A percentile compares a stretch with the other conserved stretches of the same genome.
Evolutionary conservation across 371 early-diverging fungal genomes (phyloP).

Genomic region (Batkoa obscura): DNA sequence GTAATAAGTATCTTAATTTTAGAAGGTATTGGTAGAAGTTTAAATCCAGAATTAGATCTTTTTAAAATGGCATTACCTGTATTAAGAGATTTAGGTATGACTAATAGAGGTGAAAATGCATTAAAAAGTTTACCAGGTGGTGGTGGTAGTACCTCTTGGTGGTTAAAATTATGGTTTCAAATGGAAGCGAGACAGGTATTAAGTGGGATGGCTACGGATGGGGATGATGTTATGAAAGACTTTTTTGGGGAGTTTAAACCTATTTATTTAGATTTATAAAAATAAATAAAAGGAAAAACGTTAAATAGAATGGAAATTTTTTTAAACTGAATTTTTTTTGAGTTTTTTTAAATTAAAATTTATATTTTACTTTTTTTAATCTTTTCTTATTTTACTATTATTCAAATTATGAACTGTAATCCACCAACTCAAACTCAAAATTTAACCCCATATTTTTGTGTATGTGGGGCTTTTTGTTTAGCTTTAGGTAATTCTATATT

Average conservation of each 20-base stretch:
- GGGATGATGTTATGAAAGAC: neutral
- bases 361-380: no score
- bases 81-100: slow-evolving; percentile 35
- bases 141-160: slow-evolving; percentile 24
- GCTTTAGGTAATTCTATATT: no score
- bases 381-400: no score
- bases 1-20: slow-evolving; percentile 72
- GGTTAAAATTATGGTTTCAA: slow-evolving; percentile 58
- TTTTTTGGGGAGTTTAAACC: slow-evolving; percentile 1
- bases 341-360: no score
- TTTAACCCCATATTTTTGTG: no score
- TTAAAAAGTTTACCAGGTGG: slow-evolving; percentile 29
- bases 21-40: slow-evolving; percentile 81
- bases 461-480: no score
- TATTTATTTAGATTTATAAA: neutral
- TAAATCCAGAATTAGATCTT: slow-evolving; percentile 83
- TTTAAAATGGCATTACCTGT: slow-evolving; percentile 65
- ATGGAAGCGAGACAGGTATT: slow-evolving; percentile 34
- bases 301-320: no score
- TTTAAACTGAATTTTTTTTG: no score
- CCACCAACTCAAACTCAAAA: no score
- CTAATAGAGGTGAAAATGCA: slow-evolving; percentile 29
- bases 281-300: no score
- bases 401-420: no score
- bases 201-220: neutral